Conservation (phyloP, 1,284 basidiomycete genomes). For the Ceratobasidium sp. region DNA sequence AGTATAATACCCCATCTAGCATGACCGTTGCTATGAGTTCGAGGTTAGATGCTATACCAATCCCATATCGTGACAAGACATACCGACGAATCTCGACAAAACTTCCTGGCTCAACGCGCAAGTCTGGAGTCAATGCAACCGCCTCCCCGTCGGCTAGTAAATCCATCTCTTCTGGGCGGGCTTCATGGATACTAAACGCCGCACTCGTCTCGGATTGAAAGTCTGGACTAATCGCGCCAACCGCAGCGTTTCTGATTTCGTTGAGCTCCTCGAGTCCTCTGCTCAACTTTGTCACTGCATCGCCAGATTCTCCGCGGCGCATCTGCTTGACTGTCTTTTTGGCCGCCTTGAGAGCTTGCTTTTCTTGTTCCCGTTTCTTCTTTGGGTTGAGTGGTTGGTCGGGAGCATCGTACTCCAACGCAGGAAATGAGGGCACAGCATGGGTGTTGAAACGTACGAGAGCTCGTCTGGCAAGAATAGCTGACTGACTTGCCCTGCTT, state of each 20-base stretch:
- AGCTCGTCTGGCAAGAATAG: background rate
- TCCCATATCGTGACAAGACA: constrained; percentile 43
- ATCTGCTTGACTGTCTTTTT: constrained; percentile 9
- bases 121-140: background rate
- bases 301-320: background rate
- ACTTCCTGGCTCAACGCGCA: constrained; percentile 53
- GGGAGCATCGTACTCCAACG: background rate
- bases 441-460: background rate
- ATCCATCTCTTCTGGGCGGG: constrained; percentile 7
- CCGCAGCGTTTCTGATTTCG: background rate
- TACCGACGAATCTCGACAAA: constrained; percentile 69
- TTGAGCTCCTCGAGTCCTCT: constrained; percentile 7
- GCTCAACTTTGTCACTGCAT: constrained; percentile 7
- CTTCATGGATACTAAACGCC: constrained; percentile 1
- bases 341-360: background rate
- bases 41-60: too few species aligned
- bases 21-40: constrained; percentile 58
- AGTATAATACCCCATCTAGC: constrained; percentile 59
- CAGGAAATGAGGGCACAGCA: background rate
- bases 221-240: background rate
- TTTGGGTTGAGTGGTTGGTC: background rate
- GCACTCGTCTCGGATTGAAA: constrained; percentile 7
- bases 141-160: background rate
- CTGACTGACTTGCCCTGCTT: background rate
- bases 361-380: background rate